Conservation (phyloP, 2,329 filamentous ascomycete species). For the Saccharata proteae region DNA sequence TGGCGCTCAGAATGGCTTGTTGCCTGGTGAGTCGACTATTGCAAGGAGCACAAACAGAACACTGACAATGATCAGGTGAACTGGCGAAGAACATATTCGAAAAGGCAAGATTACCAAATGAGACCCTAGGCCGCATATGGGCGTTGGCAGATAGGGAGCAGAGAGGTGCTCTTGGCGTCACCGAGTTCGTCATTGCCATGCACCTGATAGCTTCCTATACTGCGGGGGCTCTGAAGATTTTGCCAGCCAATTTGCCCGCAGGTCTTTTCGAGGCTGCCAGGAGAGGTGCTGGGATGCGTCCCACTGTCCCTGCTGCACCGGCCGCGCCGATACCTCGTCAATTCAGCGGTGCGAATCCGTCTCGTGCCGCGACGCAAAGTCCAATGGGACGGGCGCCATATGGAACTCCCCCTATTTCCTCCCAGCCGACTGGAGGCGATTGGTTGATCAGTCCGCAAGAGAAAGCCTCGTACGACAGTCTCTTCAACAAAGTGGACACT, state of each 20-base stretch:
- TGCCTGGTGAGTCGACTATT: constrained; percentile 44
- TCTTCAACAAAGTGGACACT: constrained; percentile 77
- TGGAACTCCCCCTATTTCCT: constrained; percentile 34
- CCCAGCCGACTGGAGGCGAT: constrained; percentile 48
- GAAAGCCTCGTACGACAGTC: constrained; percentile 75
- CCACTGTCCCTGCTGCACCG: constrained; percentile 29
- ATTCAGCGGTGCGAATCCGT: constrained; percentile 53
- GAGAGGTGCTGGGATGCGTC: constrained; percentile 47
- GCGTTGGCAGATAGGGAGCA: constrained; percentile 89
- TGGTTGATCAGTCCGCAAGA: constrained; percentile 78
- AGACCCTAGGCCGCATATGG: constrained; percentile 91
- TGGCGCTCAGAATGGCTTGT: constrained; percentile 59
- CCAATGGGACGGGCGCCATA: constrained; percentile 43
- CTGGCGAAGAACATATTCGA: constrained; percentile 91
- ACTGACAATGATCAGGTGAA: constrained; percentile 46
- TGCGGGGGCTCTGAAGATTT: constrained; percentile 62
- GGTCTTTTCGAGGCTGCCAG: constrained; percentile 85
- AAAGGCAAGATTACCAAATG: constrained; percentile 78
- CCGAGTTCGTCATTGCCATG: constrained; percentile 97
- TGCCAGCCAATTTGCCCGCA: constrained; percentile 71
- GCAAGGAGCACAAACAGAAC: background rate
- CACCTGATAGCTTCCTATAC: constrained; percentile 89
- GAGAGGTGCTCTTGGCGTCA: constrained; percentile 70
- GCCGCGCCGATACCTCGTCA: constrained; percentile 65
- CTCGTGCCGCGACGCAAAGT: constrained; percentile 45